Conservation (phyloP, 139 green algal species). For the Chlorella vulgaris region DNA sequence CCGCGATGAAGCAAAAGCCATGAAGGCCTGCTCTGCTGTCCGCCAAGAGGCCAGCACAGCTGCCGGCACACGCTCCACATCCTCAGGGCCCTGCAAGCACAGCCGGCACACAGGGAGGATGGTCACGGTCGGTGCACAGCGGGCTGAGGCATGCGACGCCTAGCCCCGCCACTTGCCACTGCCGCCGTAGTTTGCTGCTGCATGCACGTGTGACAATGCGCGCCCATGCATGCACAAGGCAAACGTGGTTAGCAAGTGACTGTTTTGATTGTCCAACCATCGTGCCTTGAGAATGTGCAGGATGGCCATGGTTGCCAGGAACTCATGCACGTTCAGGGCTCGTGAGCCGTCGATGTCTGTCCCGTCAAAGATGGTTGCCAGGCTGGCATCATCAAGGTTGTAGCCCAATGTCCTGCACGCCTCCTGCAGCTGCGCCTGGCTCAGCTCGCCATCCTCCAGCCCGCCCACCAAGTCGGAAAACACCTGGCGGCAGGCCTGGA, state of each 20-base stretch:
- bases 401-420: slow-evolving; percentile 3
- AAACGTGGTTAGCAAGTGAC: too few species aligned
- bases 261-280: not conserved
- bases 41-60: not conserved
- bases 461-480: not conserved
- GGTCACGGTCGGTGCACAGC: not conserved
- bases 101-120: not conserved
- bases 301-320: not conserved
- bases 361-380: slow-evolving; percentile 3
- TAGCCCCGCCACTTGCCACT: too few species aligned
- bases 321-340: slow-evolving; percentile 7
- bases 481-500: slow-evolving; percentile 3
- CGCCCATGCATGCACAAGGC: too few species aligned
- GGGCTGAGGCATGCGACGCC: too few species aligned
- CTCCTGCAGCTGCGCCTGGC: not conserved
- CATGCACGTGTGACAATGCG: too few species aligned
- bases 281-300: not conserved
- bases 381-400: not conserved
- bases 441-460: not conserved
- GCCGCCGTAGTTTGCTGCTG: too few species aligned
- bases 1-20: not conserved
- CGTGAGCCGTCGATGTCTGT: slow-evolving; percentile 4
- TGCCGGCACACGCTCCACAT: not conserved
- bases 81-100: slow-evolving; percentile 25
- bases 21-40: slow-evolving; percentile 8